Evolutionary conservation across 148 eudicot genomes (phyloP).

Genomic region (Agrostemma githago): DNA sequence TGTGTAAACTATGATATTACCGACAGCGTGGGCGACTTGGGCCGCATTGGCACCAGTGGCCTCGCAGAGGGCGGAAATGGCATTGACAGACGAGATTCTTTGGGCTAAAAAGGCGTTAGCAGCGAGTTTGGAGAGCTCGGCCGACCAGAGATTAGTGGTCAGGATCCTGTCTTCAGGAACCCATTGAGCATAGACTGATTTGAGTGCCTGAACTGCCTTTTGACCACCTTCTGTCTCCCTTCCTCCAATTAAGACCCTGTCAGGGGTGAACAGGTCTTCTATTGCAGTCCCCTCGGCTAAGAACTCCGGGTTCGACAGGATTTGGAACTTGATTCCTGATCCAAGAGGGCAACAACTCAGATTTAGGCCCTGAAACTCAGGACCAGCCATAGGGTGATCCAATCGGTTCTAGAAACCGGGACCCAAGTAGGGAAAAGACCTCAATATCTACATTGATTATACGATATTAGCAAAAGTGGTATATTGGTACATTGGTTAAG

Average conservation of each 20-base stretch:
- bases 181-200: conserved; percentile 59
- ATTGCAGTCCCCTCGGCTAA: conserved; percentile 69
- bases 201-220: conserved; percentile 46
- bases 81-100: conserved; percentile 61
- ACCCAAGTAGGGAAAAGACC: no score
- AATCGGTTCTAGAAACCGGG: no score
- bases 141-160: conserved; percentile 61
- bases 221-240: conserved; percentile 52
- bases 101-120: conserved; percentile 72
- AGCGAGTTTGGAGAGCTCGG: conserved; percentile 65
- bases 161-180: conserved; percentile 55
- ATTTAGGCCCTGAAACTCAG: neutral
- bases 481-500: no score
- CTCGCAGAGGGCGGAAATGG: conserved; percentile 61
- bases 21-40: conserved; percentile 56
- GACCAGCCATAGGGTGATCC: no score
- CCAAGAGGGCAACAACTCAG: neutral
- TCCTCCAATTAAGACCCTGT: conserved; percentile 65
- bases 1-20: conserved; percentile 1
- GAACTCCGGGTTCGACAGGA: conserved; percentile 63
- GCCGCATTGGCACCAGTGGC: conserved; percentile 62
- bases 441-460: no score
- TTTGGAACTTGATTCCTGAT: conserved; percentile 53
- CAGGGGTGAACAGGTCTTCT: conserved; percentile 47
- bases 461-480: no score